Base-by-base conservation (phyloP, 1,284 basidiomycete genomes). In the Sporisorium sorghi region DNA sequence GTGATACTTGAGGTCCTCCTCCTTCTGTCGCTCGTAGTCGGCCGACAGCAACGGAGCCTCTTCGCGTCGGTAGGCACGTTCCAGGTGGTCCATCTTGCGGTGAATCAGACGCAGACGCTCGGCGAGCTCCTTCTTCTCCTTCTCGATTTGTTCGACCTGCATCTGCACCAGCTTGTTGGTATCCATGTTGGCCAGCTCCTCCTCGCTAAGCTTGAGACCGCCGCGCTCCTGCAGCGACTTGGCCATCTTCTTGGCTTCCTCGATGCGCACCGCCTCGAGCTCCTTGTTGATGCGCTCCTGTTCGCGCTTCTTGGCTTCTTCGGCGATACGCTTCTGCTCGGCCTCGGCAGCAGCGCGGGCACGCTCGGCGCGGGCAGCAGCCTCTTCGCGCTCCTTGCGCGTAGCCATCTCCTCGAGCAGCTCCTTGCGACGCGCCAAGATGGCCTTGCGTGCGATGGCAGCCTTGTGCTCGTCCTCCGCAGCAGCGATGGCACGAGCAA, bases 21-120 rank as follows among this genome's bases (percentile, higher is more conserved):
- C 90, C 51, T 88, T 86, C 85, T 99, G 96, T 1, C 88, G 85
- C 67, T 92, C 91, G 84, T 98, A 99, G 86, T 98, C 96, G 75
- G 92, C 87, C 1, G 88, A 88, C 43, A 98, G 89, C 17, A 98
- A 88, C 0, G 94, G 92, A 12, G 91, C 89, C 85, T 98, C 97
- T 71, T 95, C 94, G 86, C 94, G 93, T 76, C 96, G 91, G 87
- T 92, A 93, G 0, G 96, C 95, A 73, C 97, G 93, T 87, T 99
- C 96, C 83, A 93, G 86, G 86, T 99, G 95, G 83, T 99, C 96
- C 80, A 98, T 90, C 32, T 94, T 92, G 86, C 98, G 97, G 61
- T 91, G 86, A 57, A 92, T 89, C 73, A 95, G 89, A 37, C 94
- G 91, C 66, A 97, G 88, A 26, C 91, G 90, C 81, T 95, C 92